Evolutionary conservation across 2,329 filamentous ascomycete genomes (phyloP).

Genomic region (Ophiocordyceps camponoti-saundersi): DNA sequence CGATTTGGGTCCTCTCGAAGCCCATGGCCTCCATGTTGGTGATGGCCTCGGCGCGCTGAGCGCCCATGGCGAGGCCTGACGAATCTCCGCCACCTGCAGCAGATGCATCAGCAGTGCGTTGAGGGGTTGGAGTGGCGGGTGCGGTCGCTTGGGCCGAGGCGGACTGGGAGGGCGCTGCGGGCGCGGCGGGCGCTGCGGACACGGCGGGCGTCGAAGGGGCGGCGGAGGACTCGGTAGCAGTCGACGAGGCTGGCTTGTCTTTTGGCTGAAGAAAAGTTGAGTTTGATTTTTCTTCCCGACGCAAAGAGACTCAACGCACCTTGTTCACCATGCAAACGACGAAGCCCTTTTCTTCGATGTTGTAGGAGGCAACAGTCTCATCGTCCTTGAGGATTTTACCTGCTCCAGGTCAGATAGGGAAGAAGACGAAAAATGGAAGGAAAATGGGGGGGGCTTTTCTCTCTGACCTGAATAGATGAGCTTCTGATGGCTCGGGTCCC

Average conservation of each 20-base stretch:
- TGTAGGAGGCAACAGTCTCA: slow-evolving; percentile 90
- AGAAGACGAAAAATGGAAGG: slow-evolving; percentile 4
- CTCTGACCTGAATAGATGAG: slow-evolving; percentile 88
- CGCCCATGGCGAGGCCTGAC: slow-evolving; percentile 72
- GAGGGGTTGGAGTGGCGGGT: slow-evolving; percentile 37
- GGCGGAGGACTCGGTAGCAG: slow-evolving; percentile 37
- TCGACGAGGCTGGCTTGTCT: slow-evolving; percentile 45
- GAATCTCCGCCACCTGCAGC: slow-evolving; percentile 30
- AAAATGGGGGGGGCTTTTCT: slow-evolving; percentile 1
- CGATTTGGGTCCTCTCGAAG: slow-evolving; percentile 75
- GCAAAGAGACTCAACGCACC: slow-evolving; percentile 30
- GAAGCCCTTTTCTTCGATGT: slow-evolving; percentile 98
- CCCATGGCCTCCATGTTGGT: slow-evolving; percentile 96
- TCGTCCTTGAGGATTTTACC: slow-evolving; percentile 98
- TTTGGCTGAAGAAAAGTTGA: slow-evolving; percentile 17
- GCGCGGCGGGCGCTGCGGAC: slow-evolving; percentile 43
- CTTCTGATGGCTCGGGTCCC: slow-evolving; percentile 81
- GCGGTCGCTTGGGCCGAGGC: slow-evolving; percentile 30
- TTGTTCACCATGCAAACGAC: slow-evolving; percentile 98
- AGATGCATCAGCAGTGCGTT: slow-evolving; percentile 19
- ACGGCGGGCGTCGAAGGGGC: slow-evolving; percentile 31
- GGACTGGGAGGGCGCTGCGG: slow-evolving; percentile 20
- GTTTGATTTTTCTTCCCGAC: not conserved
- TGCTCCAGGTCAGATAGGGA: slow-evolving; percentile 18
- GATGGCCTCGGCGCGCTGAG: slow-evolving; percentile 66